Evolutionary conservation across 768 basidiomycete species (phyloP).

Genomic region (Suillus cothurnatus): DNA sequence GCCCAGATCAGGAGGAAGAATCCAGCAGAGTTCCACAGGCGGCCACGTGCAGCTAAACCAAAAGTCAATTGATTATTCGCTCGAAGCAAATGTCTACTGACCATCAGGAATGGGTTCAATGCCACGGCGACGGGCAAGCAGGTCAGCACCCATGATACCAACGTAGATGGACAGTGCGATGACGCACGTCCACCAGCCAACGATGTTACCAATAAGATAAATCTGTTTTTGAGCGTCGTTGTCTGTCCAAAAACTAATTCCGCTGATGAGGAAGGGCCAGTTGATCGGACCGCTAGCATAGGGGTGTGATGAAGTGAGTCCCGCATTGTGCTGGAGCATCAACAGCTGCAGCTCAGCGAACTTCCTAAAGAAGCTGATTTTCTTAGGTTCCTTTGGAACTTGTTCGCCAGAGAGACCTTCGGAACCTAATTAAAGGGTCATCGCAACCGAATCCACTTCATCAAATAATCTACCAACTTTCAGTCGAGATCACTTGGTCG

Average conservation of each 20-base stretch:
- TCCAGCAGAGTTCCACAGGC: constrained; percentile 93
- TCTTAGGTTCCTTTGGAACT: constrained; percentile 71
- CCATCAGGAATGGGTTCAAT: constrained; percentile 85
- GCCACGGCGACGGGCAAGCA: constrained; percentile 83
- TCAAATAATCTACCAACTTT: constrained; percentile 51
- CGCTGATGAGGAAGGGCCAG: constrained; percentile 96
- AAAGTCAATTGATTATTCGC: constrained; percentile 7
- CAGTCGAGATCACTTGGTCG: constrained; percentile 76
- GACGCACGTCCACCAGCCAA: constrained; percentile 95
- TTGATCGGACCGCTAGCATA: constrained; percentile 96
- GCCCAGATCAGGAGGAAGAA: constrained; percentile 96
- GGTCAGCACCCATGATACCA: constrained; percentile 88
- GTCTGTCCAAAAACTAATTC: constrained; percentile 99
- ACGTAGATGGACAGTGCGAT: constrained; percentile 85
- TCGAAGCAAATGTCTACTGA: constrained; percentile 44
- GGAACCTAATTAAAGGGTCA: constrained; percentile 40
- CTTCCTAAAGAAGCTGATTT: constrained; percentile 91
- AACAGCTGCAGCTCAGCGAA: constrained; percentile 90
- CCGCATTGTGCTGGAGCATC: constrained; percentile 99
- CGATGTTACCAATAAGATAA: constrained; percentile 92
- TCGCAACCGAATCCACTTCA: background rate
- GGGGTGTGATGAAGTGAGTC: constrained; percentile 94
- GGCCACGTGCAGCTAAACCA: constrained; percentile 79
- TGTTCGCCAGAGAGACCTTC: constrained; percentile 52
- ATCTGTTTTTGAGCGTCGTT: constrained; percentile 86